Evolutionary conservation across 2,329 filamentous ascomycete species (phyloP), one percentile per base, ranked within the genome.

Genomic region (Dryadomyces quercivorus): DNA sequence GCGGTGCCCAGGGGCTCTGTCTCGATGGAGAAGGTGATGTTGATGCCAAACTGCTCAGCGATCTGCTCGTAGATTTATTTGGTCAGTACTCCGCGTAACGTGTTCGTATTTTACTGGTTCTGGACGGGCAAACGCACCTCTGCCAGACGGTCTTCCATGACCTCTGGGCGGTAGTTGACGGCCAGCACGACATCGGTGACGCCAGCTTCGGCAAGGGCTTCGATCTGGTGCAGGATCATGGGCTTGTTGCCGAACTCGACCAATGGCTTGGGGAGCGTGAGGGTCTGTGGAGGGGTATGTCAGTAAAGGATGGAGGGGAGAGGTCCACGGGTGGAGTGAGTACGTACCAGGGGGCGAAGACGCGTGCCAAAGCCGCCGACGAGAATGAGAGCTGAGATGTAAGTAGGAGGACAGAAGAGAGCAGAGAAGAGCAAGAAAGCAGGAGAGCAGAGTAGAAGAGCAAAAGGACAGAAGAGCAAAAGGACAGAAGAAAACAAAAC

Each of bases 201-300:
- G 69, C 92, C 92, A 56, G 90, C 92, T 57, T 84, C 86, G 63
- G 93, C 92, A 62, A 98, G 81, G 61, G 89, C 90, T 75, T 96
- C 90, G 64, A 98, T 88, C 75, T 98, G 92, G 74, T 97, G 92
- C 66, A 94, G 80, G 71, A 98, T 97, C 92, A 98, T 98, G 69
- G 91, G 93, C 75, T 93, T 92, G 81, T 98, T 98, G 68, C 83
- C 90, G 67, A 98, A 98, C 75, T 98, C 92, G 66, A 98, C 93
- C 63, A 98, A 81, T 61, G 93, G 92, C 74, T 97, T 98, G 59
- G 92, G 92, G 62, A 96, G 87, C 52, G 93, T 96, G 67, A 98
- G 83, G 64, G 92, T 98, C 89, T 95, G 60, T 45, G 49, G 43
- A 51, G 50, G 57, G 21, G 49, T 3, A n/a, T n/a, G 22, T 52